Conservation (phyloP, 176 grass and related monocot species). For the Aechmea fasciata region DNA sequence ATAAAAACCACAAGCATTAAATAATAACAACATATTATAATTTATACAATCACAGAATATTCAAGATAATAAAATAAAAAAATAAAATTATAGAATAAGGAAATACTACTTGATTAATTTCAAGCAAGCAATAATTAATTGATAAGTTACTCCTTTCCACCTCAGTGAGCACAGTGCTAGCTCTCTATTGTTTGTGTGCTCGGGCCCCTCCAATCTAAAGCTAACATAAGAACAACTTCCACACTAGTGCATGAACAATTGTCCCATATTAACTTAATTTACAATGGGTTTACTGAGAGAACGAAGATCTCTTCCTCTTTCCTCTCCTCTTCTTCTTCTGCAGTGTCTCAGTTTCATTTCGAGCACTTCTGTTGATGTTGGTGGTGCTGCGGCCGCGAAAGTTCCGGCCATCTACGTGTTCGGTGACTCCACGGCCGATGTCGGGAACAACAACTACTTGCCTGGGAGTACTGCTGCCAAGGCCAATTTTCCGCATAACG, state of each 20-base stretch:
- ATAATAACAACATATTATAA: too few relatives aligned
- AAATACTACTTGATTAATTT: too few relatives aligned
- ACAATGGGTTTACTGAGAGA: conserved; percentile 13
- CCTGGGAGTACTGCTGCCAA: not conserved
- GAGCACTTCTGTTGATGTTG: conserved; percentile 1
- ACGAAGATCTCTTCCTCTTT: not conserved
- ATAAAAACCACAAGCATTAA: too few relatives aligned
- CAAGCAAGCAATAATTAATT: too few relatives aligned
- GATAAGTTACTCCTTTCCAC: too few relatives aligned
- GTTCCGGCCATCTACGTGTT: conserved; percentile 78
- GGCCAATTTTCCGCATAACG: conserved; percentile 47
- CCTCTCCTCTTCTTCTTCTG: conserved; percentile 20
- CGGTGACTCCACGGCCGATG: conserved; percentile 74
- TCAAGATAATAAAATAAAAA: too few relatives aligned
- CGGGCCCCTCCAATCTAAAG: not conserved
- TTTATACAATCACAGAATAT: too few relatives aligned
- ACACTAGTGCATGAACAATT: not conserved
- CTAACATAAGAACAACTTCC: too few relatives aligned
- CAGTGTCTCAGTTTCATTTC: not conserved
- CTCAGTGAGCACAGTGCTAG: not conserved
- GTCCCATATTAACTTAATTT: not conserved
- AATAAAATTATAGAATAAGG: too few relatives aligned
- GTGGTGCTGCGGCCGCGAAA: not conserved
- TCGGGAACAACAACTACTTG: conserved; percentile 88
- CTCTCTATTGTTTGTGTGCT: not conserved